A percentile compares a stretch with the other conserved stretches of the same genome.
phyloP scores from a whole-genome alignment of 2,329 filamentous ascomycete genomes.

The Exophiala viscosa region DNA sequence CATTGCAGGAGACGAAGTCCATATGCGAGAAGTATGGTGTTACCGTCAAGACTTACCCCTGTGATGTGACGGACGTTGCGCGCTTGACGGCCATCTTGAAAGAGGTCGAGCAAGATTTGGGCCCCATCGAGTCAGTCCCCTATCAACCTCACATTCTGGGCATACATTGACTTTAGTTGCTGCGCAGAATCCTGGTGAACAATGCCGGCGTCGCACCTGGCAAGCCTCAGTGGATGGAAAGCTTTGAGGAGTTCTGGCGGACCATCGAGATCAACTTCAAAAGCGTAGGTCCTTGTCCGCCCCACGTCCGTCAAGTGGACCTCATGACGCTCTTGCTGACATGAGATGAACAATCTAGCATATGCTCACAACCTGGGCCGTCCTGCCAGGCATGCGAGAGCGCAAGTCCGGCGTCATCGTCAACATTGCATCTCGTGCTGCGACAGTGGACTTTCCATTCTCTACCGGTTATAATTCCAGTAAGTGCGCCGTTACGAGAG shows the following conservation, averaged over 20 bases:
- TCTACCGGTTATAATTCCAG: slow-evolving; percentile 16
- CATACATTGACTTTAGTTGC: slow-evolving; percentile 9
- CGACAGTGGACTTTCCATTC: slow-evolving; percentile 20
- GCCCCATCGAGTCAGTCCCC: slow-evolving; percentile 18
- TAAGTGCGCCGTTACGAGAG: slow-evolving; percentile 17
- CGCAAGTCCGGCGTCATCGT: slow-evolving; percentile 14
- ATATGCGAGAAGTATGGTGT: slow-evolving; percentile 15
- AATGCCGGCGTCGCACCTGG: slow-evolving; percentile 30
- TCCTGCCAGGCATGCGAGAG: slow-evolving; percentile 14
- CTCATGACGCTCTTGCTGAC: too few relatives aligned
- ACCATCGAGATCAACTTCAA: slow-evolving; percentile 24
- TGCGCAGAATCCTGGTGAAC: slow-evolving; percentile 29
- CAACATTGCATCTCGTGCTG: slow-evolving; percentile 20
- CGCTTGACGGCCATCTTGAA: slow-evolving; percentile 18
- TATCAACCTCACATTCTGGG: background rate
- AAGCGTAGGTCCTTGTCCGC: slow-evolving; percentile 6
- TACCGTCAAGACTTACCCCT: slow-evolving; percentile 22
- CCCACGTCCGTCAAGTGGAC: too few relatives aligned
- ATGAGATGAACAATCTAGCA: background rate
- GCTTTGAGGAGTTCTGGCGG: slow-evolving; percentile 19
- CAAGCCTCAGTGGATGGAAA: slow-evolving; percentile 24
- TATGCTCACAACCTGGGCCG: slow-evolving; percentile 12
- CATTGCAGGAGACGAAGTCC: slow-evolving; percentile 15
- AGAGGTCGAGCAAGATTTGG: slow-evolving; percentile 8
- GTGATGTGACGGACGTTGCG: slow-evolving; percentile 29